Percentiles rank a stretch among this genome's conserved stretches.
These are phyloP conservation scores for Andrographis paniculata DNA, from an alignment of 305 asterid species.

Conservation along the genomic window DNA sequence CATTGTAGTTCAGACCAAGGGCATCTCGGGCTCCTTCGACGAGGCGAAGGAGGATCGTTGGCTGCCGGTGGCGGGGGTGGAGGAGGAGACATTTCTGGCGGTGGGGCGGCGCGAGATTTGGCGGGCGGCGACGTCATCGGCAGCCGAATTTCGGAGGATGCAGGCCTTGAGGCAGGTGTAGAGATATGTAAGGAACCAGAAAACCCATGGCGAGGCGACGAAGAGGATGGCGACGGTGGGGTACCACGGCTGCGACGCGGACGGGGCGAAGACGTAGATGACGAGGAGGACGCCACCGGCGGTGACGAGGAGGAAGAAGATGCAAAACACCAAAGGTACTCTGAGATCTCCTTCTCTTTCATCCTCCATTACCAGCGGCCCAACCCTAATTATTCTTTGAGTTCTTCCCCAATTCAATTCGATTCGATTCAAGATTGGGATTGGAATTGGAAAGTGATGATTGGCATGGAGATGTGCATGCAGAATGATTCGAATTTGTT, in stretches of 20 bases:
- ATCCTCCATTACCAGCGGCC: constrained; percentile 45
- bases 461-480: too few species aligned
- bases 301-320: constrained; percentile 41
- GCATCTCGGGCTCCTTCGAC: too few species aligned
- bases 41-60: too few species aligned
- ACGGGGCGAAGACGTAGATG: constrained; percentile 33
- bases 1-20: too few species aligned
- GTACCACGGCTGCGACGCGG: constrained; percentile 44
- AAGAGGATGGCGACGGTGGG: constrained; percentile 41
- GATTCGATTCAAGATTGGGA: too few species aligned
- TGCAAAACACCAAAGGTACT: constrained; percentile 41
- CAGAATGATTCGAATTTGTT: too few species aligned
- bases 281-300: constrained; percentile 49
- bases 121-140: constrained; percentile 19
- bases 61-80: too few species aligned
- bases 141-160: constrained; percentile 11
- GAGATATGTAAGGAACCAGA: constrained; percentile 46
- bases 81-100: constrained; percentile 11
- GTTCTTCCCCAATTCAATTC: too few species aligned
- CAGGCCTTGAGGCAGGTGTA: constrained; percentile 43
- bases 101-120: constrained; percentile 27
- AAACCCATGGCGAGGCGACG: constrained; percentile 55
- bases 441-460: too few species aligned
- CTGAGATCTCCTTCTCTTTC: constrained; percentile 46
- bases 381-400: too few species aligned